These are phyloP conservation scores for Kingdonia uniflora DNA, from an alignment of 164 flowering plant species.

Conservation along the genomic window DNA sequence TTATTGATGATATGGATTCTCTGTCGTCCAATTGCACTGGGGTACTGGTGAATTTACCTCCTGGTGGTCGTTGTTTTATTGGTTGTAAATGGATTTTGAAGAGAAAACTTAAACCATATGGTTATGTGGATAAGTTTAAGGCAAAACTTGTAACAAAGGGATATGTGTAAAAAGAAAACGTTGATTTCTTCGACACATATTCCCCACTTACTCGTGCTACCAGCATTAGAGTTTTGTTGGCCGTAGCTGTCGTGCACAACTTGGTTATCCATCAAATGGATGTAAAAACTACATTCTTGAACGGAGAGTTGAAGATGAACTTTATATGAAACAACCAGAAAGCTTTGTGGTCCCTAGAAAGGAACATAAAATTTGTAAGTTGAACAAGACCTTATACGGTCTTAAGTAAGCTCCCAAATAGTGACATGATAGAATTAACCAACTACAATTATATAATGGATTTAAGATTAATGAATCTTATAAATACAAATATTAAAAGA, in stretches of 20 bases:
- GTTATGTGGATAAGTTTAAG: not conserved
- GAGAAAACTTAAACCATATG: not conserved
- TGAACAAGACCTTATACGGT: not conserved
- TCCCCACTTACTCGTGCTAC: not conserved
- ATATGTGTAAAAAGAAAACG: not conserved
- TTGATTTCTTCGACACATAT: slow-evolving; percentile 5
- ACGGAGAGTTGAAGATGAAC: not conserved
- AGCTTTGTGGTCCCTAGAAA: too few species aligned
- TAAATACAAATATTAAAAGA: too few species aligned
- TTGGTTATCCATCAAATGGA: not conserved
- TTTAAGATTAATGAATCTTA: too few species aligned
- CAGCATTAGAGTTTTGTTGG: not conserved
- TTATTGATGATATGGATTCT: not conserved
- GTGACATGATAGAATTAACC: not conserved
- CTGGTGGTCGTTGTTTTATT: not conserved
- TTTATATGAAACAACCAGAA: not conserved
- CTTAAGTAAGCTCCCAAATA: not conserved
- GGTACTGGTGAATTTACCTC: not conserved
- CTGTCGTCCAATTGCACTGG: not conserved
- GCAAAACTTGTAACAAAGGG: not conserved
- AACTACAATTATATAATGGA: not conserved
- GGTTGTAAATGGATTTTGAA: not conserved
- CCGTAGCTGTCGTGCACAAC: not conserved
- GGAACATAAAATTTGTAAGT: not conserved
- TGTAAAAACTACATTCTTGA: not conserved